Conservation (phyloP, 2,329 filamentous ascomycete genomes). For the Calonectria hawksworthii region DNA sequence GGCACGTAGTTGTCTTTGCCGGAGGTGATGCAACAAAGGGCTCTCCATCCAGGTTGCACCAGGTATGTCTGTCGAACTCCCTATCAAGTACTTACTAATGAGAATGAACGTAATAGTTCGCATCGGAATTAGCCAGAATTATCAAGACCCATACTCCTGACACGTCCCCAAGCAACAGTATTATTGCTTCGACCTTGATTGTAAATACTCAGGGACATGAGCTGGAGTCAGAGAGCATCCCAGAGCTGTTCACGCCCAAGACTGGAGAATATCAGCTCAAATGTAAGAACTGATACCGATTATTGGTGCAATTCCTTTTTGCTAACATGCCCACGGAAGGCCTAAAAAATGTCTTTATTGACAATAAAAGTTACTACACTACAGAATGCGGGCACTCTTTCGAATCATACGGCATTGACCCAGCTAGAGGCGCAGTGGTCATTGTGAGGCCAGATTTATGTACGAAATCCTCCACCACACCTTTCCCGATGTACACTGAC, state of each 20-base stretch:
- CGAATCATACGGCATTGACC: constrained; percentile 29
- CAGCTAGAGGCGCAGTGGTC: constrained; percentile 21
- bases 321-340: not conserved
- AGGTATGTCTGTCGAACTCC: not conserved
- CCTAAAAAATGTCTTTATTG: constrained; percentile 31
- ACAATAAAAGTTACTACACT: constrained; percentile 33
- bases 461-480: constrained; percentile 9
- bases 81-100: not conserved
- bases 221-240: not conserved
- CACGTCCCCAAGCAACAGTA: not conserved
- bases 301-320: fast-evolving
- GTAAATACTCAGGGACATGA: not conserved
- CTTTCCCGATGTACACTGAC: not conserved
- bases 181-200: constrained; percentile 2
- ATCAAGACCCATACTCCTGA: constrained; percentile 1
- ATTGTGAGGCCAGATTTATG: constrained; percentile 39
- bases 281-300: not conserved
- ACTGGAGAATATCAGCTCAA: constrained; percentile 17
- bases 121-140: not conserved
- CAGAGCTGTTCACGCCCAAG: not conserved
- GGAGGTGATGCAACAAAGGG: not conserved
- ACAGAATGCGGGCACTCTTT: constrained; percentile 26
- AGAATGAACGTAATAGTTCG: not conserved
- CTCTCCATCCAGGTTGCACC: not conserved
- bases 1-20: constrained; percentile 38